Conservation (phyloP, 495 filamentous ascomycete species). For the Tuber microsphaerosporum region DNA sequence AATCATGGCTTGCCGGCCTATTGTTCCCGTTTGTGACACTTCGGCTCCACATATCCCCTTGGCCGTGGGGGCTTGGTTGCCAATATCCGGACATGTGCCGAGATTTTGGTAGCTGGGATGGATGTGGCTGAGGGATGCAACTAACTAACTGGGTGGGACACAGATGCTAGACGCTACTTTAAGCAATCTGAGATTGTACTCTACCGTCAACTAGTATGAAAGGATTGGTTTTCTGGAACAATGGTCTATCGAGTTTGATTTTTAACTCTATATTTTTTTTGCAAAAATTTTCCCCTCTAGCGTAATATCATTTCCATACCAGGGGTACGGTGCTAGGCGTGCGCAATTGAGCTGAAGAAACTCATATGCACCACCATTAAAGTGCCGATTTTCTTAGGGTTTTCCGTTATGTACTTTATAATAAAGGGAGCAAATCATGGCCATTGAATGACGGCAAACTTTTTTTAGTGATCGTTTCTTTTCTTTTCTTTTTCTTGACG, state of each 20-base stretch:
- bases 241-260: neutral
- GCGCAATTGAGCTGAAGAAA: neutral
- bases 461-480: neutral
- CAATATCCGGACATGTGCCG: conserved; percentile 10
- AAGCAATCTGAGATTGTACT: conserved; percentile 99
- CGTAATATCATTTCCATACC: neutral
- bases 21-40: neutral
- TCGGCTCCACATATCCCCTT: conserved; percentile 8
- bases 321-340: neutral
- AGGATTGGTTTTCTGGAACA: neutral
- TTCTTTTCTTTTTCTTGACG: conserved; percentile 7
- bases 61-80: conserved; percentile 23
- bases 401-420: neutral
- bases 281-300: neutral
- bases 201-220: conserved; percentile 79
- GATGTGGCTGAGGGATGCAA: conserved; percentile 23
- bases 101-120: conserved; percentile 29
- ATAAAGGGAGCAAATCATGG: neutral
- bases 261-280: neutral
- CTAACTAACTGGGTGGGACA: conserved; percentile 22
- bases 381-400: neutral
- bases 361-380: neutral
- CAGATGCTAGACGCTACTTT: conserved; percentile 95
- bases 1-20: neutral
- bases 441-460: neutral